These are phyloP conservation scores for Hypoxylon sp. DNA, from an alignment of 2,329 filamentous ascomycete species.

Conservation along the genomic window DNA sequence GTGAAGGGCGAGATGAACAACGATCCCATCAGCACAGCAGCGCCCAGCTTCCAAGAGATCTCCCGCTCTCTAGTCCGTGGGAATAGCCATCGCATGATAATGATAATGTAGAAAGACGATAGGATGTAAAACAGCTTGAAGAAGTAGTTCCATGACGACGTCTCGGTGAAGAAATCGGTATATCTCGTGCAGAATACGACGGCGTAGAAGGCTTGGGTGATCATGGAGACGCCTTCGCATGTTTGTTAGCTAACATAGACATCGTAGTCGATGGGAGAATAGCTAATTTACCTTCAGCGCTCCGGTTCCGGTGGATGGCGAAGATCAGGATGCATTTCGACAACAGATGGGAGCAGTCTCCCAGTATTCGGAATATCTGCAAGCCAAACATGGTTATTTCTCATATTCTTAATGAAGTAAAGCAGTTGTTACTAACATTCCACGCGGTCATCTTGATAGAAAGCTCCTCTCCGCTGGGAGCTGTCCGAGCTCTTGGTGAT, in stretches of 20 bases:
- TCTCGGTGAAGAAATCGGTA: constrained; percentile 76
- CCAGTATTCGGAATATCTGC: constrained; percentile 77
- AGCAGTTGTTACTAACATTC: constrained; percentile 40
- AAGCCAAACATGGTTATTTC: constrained; percentile 5
- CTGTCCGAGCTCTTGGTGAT: constrained; percentile 23
- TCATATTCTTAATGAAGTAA: background rate
- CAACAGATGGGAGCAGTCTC: constrained; percentile 82
- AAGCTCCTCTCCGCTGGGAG: constrained; percentile 15
- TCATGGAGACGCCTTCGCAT: constrained; percentile 81
- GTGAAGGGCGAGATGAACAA: constrained; percentile 75
- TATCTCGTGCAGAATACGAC: constrained; percentile 88
- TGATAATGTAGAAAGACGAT: constrained; percentile 86
- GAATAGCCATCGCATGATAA: constrained; percentile 85
- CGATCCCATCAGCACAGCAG: constrained; percentile 71
- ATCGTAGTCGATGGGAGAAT: background rate
- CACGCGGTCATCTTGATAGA: constrained; percentile 42
- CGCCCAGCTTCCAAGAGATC: constrained; percentile 90
- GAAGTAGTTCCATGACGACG: constrained; percentile 72
- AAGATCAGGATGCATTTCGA: constrained; percentile 92
- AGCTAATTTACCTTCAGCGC: constrained; percentile 73
- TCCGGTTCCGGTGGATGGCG: constrained; percentile 87
- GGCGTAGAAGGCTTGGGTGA: constrained; percentile 88
- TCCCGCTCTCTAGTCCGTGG: constrained; percentile 90
- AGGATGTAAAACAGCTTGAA: constrained; percentile 91
- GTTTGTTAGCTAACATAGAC: constrained; percentile 29